These are phyloP conservation scores for Microdochium paspali DNA, from an alignment of 2,329 filamentous ascomycete species.

Conservation along the genomic window DNA sequence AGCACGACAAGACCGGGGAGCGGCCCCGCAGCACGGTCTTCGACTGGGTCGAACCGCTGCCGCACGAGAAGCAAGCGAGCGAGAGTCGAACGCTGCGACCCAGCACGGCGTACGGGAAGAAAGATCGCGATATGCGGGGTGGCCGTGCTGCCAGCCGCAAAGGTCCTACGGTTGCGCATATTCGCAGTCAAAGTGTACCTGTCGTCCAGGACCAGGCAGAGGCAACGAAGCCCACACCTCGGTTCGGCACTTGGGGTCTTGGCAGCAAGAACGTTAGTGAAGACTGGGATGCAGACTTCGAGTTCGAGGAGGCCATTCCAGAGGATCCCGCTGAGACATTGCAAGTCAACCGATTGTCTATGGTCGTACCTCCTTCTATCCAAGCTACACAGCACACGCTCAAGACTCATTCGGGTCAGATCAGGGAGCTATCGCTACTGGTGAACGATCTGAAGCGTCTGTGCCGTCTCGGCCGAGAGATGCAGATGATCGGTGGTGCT, in stretches of 20 bases:
- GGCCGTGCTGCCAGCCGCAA: conserved; percentile 60
- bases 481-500: conserved; percentile 53
- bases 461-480: conserved; percentile 57
- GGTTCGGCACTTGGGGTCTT: conserved; percentile 76
- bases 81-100: conserved; percentile 54
- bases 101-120: conserved; percentile 68
- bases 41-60: conserved; percentile 64
- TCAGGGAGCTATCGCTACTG: conserved; percentile 69
- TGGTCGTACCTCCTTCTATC: conserved; percentile 73
- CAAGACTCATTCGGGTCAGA: conserved; percentile 73
- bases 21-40: conserved; percentile 61
- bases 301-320: conserved; percentile 41
- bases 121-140: conserved; percentile 59
- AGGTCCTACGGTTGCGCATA: conserved; percentile 58
- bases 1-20: conserved; percentile 26
- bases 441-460: conserved; percentile 79
- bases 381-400: conserved; percentile 75
- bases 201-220: conserved; percentile 55
- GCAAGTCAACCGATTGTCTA: conserved; percentile 30
- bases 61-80: conserved; percentile 50
- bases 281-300: conserved; percentile 86
- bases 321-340: conserved; percentile 27
- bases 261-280: conserved; percentile 73
- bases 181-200: conserved; percentile 75
- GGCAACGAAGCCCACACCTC: conserved; percentile 47